Evolutionary conservation across 1,284 basidiomycete genomes (phyloP).

Genomic region (Stygiomarasmius scandens): DNA sequence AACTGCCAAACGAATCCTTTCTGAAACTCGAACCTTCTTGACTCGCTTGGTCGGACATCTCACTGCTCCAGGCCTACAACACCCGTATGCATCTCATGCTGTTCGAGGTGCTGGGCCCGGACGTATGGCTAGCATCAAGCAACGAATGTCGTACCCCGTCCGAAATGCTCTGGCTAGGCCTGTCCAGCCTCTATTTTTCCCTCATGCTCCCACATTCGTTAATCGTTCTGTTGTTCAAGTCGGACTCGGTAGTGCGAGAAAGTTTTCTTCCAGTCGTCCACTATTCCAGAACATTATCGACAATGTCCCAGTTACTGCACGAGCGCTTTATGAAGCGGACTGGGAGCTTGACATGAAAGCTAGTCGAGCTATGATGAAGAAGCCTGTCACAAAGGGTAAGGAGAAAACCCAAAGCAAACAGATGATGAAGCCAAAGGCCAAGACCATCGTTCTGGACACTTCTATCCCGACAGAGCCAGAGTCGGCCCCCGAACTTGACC

Average conservation of each 20-base stretch:
- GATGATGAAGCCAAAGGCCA: constrained; percentile 31
- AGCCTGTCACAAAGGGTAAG: constrained; percentile 25
- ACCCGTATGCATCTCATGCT: constrained; percentile 37
- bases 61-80: constrained; percentile 55
- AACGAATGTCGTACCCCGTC: constrained; percentile 54
- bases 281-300: constrained; percentile 77
- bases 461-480: constrained; percentile 13
- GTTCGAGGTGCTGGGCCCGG: constrained; percentile 40
- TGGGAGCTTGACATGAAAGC: constrained; percentile 58
- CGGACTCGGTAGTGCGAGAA: constrained; percentile 71
- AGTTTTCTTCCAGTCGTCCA: constrained; percentile 70
- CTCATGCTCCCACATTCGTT: constrained; percentile 52
- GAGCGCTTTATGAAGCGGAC: constrained; percentile 72
- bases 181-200: constrained; percentile 54
- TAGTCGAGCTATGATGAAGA: constrained; percentile 43
- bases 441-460: constrained; percentile 18
- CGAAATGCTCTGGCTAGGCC: constrained; percentile 49
- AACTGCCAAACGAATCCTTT: constrained; percentile 51
- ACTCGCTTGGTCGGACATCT: constrained; percentile 59
- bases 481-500: constrained; percentile 49
- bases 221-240: constrained; percentile 59
- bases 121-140: constrained; percentile 43
- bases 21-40: constrained; percentile 55
- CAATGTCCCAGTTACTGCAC: constrained; percentile 71
- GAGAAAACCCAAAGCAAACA: constrained; percentile 29